Evolutionary conservation across 1,284 basidiomycete genomes (phyloP), one percentile per base, ranked within the genome.

Genomic region (Trametes sp.): DNA sequence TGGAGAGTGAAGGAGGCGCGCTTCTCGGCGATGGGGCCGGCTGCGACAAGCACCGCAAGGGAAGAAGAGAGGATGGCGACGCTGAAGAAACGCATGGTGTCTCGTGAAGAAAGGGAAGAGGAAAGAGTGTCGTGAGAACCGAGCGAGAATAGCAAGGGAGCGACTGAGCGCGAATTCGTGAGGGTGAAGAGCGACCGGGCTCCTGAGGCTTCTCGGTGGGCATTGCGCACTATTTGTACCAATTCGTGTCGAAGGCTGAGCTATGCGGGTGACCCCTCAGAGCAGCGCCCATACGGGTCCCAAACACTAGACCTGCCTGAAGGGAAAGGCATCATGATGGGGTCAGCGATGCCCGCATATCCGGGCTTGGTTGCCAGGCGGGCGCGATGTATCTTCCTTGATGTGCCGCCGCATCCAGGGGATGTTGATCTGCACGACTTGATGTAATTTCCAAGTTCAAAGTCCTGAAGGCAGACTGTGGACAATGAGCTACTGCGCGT

Each of bases 1-100:
- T 78, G 74, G 35, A 76, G 67, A 45, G 64, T 70, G 68, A 80
- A 78, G 29, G 62, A 64, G 21, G 60, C 53, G 16, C 63, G 67
- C 54, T 57, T 65, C 53, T 64, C 51, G 48, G 48, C 66, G 33
- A 70, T 35, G 56, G 68, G 64, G n/a, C 65, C 68, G 29, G 70
- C 71, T 13, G 68, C 64, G 36, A 62, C 63, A 21, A 69, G 57
- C 42, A 63, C 64, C 44, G 62, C 64, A 53, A 68, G 63, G 33
- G 66, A 59, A 60, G 69, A 31, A 41, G 62, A 57, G 52, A 72
- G 44, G 62, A 69, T 49, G 63, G 66, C 54, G 44, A 67, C 55
- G 66, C 48, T 68, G 61, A 60, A 54, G 64, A 71, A 72, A 49
- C 61, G 66, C 70, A 74, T 74, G 31, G 54, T 61, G 63, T 16